Evolutionary conservation across 1,139 yeast species (phyloP).

Genomic region (Wickerhamomyces sp.): DNA sequence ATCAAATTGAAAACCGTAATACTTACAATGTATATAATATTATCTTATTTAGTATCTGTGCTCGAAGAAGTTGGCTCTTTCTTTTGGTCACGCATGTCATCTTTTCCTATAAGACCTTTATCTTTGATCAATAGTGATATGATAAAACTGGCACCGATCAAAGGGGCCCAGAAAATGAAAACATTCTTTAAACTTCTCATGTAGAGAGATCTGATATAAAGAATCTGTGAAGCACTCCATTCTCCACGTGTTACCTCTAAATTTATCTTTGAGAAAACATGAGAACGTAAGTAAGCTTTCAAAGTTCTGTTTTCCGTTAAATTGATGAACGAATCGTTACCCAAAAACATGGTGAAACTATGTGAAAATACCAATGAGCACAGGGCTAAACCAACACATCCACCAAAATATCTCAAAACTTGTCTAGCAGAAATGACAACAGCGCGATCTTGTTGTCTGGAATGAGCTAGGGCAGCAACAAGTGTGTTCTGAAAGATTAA

Average conservation of each 20-base stretch:
- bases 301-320: not conserved
- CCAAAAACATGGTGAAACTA: not conserved
- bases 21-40: too few species aligned
- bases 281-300: constrained; percentile 1
- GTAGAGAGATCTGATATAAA: constrained; percentile 2
- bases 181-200: constrained; percentile 4
- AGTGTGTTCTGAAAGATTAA: constrained; percentile 50
- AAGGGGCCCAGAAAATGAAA: constrained; percentile 6
- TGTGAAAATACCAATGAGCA: not conserved
- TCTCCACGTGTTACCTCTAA: not conserved
- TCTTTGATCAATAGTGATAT: constrained; percentile 3
- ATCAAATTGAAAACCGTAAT: too few species aligned
- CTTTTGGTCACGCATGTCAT: not conserved
- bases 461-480: constrained; percentile 51
- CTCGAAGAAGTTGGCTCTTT: too few species aligned
- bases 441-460: constrained; percentile 45
- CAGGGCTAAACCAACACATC: constrained; percentile 46
- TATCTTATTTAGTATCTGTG: too few species aligned
- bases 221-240: not conserved
- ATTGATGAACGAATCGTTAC: constrained; percentile 1
- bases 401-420: constrained; percentile 48
- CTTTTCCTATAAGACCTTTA: not conserved
- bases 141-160: constrained; percentile 3
- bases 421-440: constrained; percentile 51
- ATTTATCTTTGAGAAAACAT: constrained; percentile 2